Percentiles rank a stretch among this genome's conserved stretches.
Evolutionary conservation across 2,329 filamentous ascomycete species (phyloP).

Genomic region (Rutstroemia sydowiana): DNA sequence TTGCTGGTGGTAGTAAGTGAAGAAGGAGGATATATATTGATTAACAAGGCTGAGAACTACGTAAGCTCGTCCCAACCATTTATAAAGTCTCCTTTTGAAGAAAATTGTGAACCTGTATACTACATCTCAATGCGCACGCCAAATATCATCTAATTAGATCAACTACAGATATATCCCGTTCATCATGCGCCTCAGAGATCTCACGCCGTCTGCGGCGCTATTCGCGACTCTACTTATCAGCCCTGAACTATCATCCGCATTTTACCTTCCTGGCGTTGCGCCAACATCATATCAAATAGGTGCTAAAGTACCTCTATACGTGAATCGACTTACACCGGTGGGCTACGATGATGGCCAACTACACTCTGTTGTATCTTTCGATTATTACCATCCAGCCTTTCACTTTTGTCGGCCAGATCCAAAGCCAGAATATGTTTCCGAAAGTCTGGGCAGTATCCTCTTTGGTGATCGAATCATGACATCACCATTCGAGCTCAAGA

Average conservation of each 20-base stretch:
- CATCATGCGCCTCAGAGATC: slow-evolving; percentile 27
- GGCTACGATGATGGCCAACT: slow-evolving; percentile 71
- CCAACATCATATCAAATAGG: slow-evolving; percentile 82
- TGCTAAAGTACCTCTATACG: slow-evolving; percentile 76
- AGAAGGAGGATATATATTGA: too few species aligned
- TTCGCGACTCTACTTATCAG: slow-evolving; percentile 41
- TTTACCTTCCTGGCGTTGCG: slow-evolving; percentile 94
- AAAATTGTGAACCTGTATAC: not conserved
- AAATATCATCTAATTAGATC: not conserved
- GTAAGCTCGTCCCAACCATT: not conserved
- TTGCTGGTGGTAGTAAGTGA: too few species aligned
- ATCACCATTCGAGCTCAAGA: slow-evolving; percentile 85
- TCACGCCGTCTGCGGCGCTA: slow-evolving; percentile 38
- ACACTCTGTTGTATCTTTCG: slow-evolving; percentile 89
- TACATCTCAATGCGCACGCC: too few species aligned
- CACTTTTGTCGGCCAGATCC: slow-evolving; percentile 78
- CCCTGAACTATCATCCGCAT: slow-evolving; percentile 58
- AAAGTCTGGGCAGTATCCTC: slow-evolving; percentile 89
- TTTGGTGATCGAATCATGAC: slow-evolving; percentile 97
- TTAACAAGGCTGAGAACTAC: too few species aligned
- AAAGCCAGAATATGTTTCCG: slow-evolving; percentile 72
- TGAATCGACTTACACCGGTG: slow-evolving; percentile 87
- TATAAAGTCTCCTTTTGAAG: slow-evolving; percentile 4
- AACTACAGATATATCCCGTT: not conserved
- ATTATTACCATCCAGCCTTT: slow-evolving; percentile 88